Percentiles rank a stretch among this genome's conserved stretches.
Conservation (phyloP, 2,329 filamentous ascomycete genomes). For the Colletotrichum somersetense region DNA sequence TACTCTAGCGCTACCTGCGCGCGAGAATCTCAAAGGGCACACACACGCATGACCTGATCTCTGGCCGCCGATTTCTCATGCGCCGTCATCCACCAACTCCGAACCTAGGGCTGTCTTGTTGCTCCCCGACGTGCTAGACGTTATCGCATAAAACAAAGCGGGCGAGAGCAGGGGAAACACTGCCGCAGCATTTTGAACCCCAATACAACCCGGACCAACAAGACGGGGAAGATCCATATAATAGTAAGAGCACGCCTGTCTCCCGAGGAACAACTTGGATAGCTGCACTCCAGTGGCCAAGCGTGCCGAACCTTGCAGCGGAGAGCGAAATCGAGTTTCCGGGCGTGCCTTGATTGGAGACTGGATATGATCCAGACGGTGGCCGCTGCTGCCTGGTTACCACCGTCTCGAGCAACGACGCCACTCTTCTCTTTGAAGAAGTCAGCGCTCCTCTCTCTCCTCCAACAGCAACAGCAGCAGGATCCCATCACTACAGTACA, state of each 20-base stretch:
- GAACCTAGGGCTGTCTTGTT: not conserved
- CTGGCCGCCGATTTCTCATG: constrained; percentile 5
- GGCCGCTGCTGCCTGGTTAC: not conserved
- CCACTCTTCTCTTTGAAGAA: not conserved
- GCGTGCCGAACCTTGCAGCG: constrained; percentile 13
- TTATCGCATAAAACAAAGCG: not conserved
- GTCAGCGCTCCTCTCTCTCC: constrained; percentile 14
- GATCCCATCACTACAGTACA: not conserved
- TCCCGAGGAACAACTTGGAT: constrained; percentile 8
- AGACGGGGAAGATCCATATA: not conserved
- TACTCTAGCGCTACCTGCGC: not conserved
- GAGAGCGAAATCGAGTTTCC: constrained; percentile 7
- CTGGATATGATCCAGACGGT: not conserved
- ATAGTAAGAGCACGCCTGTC: not conserved
- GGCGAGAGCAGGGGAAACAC: not conserved
- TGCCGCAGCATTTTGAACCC: not conserved
- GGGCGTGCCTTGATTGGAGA: not conserved
- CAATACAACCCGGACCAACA: not conserved
- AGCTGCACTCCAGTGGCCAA: not conserved
- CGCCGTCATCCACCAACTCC: constrained; percentile 19
- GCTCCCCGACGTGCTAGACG: not conserved
- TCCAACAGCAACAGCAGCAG: not conserved
- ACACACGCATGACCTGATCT: constrained; percentile 1
- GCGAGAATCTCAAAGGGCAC: constrained; percentile 1
- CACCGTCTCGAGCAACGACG: not conserved